phyloP scores from a whole-genome alignment of 805 yeast species.

The Lachancea mirantina region DNA sequence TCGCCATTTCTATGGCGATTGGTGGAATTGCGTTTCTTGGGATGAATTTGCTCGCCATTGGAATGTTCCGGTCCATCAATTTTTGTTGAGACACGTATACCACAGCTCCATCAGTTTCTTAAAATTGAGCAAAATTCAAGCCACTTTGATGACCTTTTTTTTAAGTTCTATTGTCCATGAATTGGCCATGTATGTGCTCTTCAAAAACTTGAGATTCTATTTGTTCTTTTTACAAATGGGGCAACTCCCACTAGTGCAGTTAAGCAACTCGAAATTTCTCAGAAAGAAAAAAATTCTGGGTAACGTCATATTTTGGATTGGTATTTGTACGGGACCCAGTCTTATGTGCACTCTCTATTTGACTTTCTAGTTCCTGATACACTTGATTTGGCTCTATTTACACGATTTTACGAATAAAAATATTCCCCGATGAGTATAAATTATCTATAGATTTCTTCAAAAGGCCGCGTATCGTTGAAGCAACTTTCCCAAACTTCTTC shows the following conservation, averaged over 20 bases:
- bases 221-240: conserved; percentile 74
- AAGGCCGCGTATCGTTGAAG: conserved; percentile 91
- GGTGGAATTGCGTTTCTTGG: conserved; percentile 98
- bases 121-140: conserved; percentile 53
- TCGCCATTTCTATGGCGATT: conserved; percentile 86
- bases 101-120: conserved; percentile 80
- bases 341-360: conserved; percentile 78
- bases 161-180: conserved; percentile 84
- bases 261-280: conserved; percentile 55
- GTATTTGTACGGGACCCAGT: conserved; percentile 85
- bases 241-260: conserved; percentile 71
- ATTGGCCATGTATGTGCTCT: conserved; percentile 83
- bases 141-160: conserved; percentile 71
- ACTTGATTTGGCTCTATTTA: conserved; percentile 3
- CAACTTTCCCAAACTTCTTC: conserved; percentile 89
- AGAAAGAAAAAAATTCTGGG: conserved; percentile 55
- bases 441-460: conserved; percentile 79
- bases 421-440: not conserved
- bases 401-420: conserved; percentile 1
- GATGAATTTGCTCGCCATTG: conserved; percentile 87
- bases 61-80: conserved; percentile 91
- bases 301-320: conserved; percentile 83
- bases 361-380: conserved; percentile 42
- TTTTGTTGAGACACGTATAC: conserved; percentile 86
- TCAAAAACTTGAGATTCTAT: conserved; percentile 73